These are phyloP conservation scores for Cyphellophora attinorum DNA, from an alignment of 2,329 filamentous ascomycete species.

Conservation along the genomic window DNA sequence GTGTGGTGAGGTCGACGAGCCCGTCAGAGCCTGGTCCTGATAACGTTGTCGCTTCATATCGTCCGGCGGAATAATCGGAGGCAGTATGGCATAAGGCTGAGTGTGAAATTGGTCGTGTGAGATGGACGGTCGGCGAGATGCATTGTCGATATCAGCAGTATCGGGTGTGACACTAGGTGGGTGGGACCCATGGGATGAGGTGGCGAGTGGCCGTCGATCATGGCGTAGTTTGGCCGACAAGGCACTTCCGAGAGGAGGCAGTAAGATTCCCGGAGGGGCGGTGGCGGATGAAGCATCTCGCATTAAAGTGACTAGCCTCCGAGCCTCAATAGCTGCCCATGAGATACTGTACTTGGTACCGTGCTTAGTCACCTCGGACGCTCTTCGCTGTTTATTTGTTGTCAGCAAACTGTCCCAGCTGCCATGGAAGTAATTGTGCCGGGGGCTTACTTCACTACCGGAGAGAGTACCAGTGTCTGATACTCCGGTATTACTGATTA, in stretches of 20 bases:
- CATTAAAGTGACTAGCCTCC: no score
- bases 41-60: slow-evolving; percentile 9
- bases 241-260: background rate
- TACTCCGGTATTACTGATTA: no score
- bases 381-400: slow-evolving; percentile 10
- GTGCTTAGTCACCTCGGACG: slow-evolving; percentile 13
- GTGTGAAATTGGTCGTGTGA: slow-evolving; percentile 20
- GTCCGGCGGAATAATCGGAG: slow-evolving; percentile 10
- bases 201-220: slow-evolving; percentile 10
- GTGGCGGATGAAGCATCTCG: slow-evolving; percentile 7
- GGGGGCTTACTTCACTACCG: no score
- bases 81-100: slow-evolving; percentile 21
- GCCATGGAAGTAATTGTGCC: no score
- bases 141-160: slow-evolving; percentile 20
- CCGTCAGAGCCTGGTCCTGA: slow-evolving; percentile 8
- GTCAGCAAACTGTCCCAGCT: slow-evolving; percentile 3
- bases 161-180: slow-evolving; percentile 8
- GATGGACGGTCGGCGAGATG: no score
- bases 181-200: slow-evolving; percentile 7
- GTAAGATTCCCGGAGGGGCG: background rate
- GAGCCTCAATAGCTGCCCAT: slow-evolving; percentile 12
- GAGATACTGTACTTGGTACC: slow-evolving; percentile 14
- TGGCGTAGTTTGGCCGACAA: slow-evolving; percentile 6
- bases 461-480: no score
- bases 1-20: slow-evolving; percentile 11